phyloP scores from a whole-genome alignment of 805 yeast species.

The Candida vaughaniae region DNA sequence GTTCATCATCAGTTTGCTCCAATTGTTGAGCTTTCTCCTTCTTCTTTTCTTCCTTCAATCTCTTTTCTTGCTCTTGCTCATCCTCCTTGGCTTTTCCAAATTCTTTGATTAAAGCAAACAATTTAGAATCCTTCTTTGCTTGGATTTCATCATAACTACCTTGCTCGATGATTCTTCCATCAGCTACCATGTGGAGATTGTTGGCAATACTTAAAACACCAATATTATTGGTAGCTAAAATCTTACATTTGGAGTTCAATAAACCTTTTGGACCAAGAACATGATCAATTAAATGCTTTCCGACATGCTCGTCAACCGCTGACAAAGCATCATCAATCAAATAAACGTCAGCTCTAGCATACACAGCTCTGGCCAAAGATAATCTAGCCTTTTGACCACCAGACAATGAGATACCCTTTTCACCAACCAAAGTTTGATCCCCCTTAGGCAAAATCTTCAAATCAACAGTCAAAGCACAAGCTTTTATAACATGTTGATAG shows the following conservation, averaged over 20 bases:
- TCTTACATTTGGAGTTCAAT: constrained; percentile 66
- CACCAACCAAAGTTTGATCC: constrained; percentile 92
- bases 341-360: constrained; percentile 89
- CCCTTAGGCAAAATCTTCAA: constrained; percentile 81
- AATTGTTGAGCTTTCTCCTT: constrained; percentile 4
- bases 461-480: constrained; percentile 85
- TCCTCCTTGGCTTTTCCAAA: constrained; percentile 45
- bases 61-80: constrained; percentile 14
- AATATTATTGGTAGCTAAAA: constrained; percentile 85
- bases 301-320: constrained; percentile 98
- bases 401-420: constrained; percentile 91
- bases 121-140: constrained; percentile 44
- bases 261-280: constrained; percentile 83
- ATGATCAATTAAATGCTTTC: constrained; percentile 76
- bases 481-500: constrained; percentile 75
- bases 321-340: constrained; percentile 89
- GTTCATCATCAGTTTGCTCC: constrained; percentile 14
- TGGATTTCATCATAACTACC: constrained; percentile 58
- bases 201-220: constrained; percentile 77
- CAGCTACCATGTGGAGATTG: constrained; percentile 63
- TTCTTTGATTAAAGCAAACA: constrained; percentile 56
- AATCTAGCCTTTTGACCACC: constrained; percentile 98
- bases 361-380: constrained; percentile 93
- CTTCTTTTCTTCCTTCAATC: constrained; percentile 21
- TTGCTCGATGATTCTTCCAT: constrained; percentile 67